These are phyloP conservation scores for Amauroascus verrucosus DNA, from an alignment of 2,329 filamentous ascomycete genomes.

Conservation along the genomic window DNA sequence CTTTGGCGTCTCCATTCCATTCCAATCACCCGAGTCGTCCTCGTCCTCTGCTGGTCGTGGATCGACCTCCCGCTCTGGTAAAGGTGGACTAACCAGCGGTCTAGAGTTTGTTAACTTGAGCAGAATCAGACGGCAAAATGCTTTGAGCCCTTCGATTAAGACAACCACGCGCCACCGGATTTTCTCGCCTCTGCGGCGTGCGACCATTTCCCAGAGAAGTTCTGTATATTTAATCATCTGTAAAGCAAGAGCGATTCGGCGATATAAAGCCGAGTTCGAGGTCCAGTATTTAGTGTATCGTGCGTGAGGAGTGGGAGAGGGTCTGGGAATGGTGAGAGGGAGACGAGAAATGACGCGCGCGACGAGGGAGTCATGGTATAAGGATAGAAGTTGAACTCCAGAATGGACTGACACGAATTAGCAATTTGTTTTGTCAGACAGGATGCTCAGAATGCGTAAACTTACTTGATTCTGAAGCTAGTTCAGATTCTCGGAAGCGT, in stretches of 20 bases:
- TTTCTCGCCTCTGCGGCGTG: conserved; percentile 70
- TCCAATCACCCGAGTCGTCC: conserved; percentile 41
- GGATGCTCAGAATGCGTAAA: conserved; percentile 8
- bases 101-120: conserved; percentile 73
- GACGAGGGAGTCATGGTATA: conserved; percentile 87
- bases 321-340: conserved; percentile 41
- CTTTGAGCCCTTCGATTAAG: conserved; percentile 74
- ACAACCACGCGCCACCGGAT: conserved; percentile 80
- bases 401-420: conserved; percentile 53
- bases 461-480: conserved; percentile 76
- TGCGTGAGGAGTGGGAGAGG: conserved; percentile 47
- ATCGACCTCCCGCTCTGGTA: conserved; percentile 77
- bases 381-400: conserved; percentile 74
- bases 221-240: conserved; percentile 93
- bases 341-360: conserved; percentile 52
- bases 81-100: conserved; percentile 68
- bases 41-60: conserved; percentile 48
- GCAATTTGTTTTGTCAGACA: background rate
- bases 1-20: conserved; percentile 39
- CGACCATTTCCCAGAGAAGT: conserved; percentile 93
- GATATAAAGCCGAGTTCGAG: conserved; percentile 58
- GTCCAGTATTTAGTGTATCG: conserved; percentile 57
- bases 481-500: conserved; percentile 62
- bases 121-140: conserved; percentile 68
- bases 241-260: conserved; percentile 67